phyloP scores from a whole-genome alignment of 2,329 filamentous ascomycete genomes.

The Byssochlamys sp. region DNA sequence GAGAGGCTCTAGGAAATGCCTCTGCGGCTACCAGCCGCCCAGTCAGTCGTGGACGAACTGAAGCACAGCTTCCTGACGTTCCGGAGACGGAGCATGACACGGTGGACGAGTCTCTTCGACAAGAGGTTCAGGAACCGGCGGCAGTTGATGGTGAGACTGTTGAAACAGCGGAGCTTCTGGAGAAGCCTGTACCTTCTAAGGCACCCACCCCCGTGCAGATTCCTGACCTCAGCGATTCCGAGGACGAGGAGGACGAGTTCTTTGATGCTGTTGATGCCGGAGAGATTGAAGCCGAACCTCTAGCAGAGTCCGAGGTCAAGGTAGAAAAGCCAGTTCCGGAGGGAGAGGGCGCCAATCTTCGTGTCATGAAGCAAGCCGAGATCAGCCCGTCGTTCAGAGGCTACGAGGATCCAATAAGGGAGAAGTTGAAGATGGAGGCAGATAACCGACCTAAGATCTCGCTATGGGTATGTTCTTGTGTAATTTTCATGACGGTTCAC shows the following conservation, averaged over 20 bases:
- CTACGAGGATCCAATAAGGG: conserved; percentile 80
- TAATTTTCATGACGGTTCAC: background rate
- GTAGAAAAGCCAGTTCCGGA: conserved; percentile 40
- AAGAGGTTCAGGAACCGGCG: conserved; percentile 6
- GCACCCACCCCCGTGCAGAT: conserved; percentile 54
- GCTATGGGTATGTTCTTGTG: conserved; percentile 65
- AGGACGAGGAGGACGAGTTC: conserved; percentile 83
- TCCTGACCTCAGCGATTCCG: conserved; percentile 61
- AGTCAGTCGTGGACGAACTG: conserved; percentile 21
- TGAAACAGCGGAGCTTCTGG: conserved; percentile 28
- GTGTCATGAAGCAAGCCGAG: conserved; percentile 47
- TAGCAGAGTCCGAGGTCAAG: conserved; percentile 43
- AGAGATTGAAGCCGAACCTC: conserved; percentile 62
- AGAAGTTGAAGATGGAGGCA: conserved; percentile 73
- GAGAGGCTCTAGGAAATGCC: conserved; percentile 64
- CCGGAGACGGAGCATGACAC: conserved; percentile 29
- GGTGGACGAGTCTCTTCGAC: conserved; percentile 12
- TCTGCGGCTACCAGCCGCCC: conserved; percentile 31
- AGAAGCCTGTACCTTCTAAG: background rate
- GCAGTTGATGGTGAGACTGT: conserved; percentile 8
- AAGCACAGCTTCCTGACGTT: conserved; percentile 25
- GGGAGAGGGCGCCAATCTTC: conserved; percentile 30
- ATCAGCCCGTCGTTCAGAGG: conserved; percentile 73
- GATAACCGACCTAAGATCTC: conserved; percentile 90
- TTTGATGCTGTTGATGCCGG: conserved; percentile 94